Percentiles rank a stretch among this genome's conserved stretches.
Conservation (phyloP, 306 rosid genomes). For the Malus asiatica region DNA sequence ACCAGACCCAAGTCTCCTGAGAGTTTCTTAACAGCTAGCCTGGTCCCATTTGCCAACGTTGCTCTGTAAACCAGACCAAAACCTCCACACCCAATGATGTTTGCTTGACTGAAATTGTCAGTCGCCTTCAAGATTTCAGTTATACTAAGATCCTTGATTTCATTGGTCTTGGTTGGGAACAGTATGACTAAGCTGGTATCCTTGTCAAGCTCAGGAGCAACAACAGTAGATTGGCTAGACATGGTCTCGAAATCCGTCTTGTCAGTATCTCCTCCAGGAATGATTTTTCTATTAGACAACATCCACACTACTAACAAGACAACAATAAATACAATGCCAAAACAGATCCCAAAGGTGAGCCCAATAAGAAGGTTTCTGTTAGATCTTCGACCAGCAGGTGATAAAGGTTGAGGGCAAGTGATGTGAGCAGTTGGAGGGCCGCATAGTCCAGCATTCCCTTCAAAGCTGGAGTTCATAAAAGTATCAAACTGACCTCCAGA, state of each 20-base stretch:
- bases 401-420: conserved; percentile 37
- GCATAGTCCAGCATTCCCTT: conserved; percentile 59
- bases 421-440: conserved; percentile 44
- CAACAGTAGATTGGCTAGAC: conserved; percentile 45
- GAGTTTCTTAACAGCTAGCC: conserved; percentile 79
- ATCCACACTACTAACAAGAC: conserved; percentile 55
- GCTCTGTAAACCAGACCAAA: conserved; percentile 95
- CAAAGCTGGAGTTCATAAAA: conserved; percentile 57
- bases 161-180: conserved; percentile 57
- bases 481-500: conserved; percentile 78
- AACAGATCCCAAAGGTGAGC: conserved; percentile 32
- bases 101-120: conserved; percentile 81
- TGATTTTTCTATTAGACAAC: conserved; percentile 74
- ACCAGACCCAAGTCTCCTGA: conserved; percentile 89
- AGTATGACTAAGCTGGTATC: conserved; percentile 76
- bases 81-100: conserved; percentile 91
- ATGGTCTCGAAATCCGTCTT: conserved; percentile 57
- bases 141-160: conserved; percentile 67
- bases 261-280: conserved; percentile 68
- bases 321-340: conserved; percentile 40
- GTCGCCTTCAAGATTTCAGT: conserved; percentile 81
- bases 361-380: conserved; percentile 42
- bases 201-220: conserved; percentile 51
- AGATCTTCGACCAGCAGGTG: conserved; percentile 18
- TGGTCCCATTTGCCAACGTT: conserved; percentile 58